Evolutionary conservation across 768 basidiomycete species (phyloP).

Genomic region (Serendipita sp.): DNA sequence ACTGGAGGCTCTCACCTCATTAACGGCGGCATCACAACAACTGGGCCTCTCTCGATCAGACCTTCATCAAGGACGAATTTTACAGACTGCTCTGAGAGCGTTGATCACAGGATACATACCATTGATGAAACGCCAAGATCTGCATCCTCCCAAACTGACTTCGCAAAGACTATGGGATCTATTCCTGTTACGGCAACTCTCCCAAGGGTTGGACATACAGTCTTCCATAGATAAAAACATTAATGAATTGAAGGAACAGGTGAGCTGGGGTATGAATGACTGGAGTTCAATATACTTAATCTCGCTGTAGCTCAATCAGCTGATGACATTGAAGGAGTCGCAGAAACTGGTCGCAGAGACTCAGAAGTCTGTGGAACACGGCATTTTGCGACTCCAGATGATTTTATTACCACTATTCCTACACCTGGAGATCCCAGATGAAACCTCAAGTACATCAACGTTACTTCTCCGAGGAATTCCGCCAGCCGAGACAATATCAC

Average conservation of each 20-base stretch:
- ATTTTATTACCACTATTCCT: conserved; percentile 41
- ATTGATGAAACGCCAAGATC: conserved; percentile 18
- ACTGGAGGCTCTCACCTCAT: conserved; percentile 35
- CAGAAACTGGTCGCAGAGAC: conserved; percentile 13
- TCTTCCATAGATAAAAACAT: conserved; percentile 19
- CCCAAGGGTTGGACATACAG: background rate
- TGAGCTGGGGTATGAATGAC: conserved; percentile 12
- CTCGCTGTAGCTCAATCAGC: background rate
- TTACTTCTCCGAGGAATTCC: conserved; percentile 34
- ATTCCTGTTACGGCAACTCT: conserved; percentile 24
- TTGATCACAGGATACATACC: conserved; percentile 26
- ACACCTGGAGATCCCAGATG: conserved; percentile 19
- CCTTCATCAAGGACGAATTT: background rate
- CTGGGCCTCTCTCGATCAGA: conserved; percentile 33
- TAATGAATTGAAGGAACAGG: conserved; percentile 16
- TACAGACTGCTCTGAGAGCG: conserved; percentile 18
- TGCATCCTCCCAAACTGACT: conserved; percentile 18
- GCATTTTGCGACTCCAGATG: conserved; percentile 41
- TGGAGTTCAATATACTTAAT: background rate
- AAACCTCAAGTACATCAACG: conserved; percentile 13
- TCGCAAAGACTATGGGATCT: conserved; percentile 30
- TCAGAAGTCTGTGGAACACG: conserved; percentile 22
- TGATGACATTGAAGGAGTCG: background rate
- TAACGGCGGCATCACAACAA: conserved; percentile 40
- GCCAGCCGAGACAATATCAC: conserved; percentile 13